Evolutionary conservation across 306 rosid genomes (phyloP), one percentile per base, ranked within the genome.

Genomic region (Oemleria cerasiformis): DNA sequence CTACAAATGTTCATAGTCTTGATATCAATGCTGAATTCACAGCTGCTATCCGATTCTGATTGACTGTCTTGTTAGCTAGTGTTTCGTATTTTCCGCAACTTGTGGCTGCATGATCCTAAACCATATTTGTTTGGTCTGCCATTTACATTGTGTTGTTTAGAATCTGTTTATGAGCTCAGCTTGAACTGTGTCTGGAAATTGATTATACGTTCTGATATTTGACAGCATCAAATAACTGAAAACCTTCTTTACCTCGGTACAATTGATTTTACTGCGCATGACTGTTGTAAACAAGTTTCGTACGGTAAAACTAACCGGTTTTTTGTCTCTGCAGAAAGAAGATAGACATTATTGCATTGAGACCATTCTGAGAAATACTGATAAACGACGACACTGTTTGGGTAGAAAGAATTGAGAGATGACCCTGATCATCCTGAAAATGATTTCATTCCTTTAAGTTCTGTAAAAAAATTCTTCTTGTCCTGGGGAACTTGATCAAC

Each of bases 241-340:
- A 21, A 56, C 23, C 15, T 56, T 10, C 10, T 13, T 30, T 2
- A 58, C 14, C 8, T 36, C 5, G 45, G 13, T 9, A 3, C 38
- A 42, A 23, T 7, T 8, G 7, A 56, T 15, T 13, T 41, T 34
- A 15, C 36, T 30, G 36, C 3, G 36, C 36, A 54, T 21, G 9
- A 21, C 14, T 69, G 5, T 38, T 21, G 23, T 21, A 21, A 8
- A 54, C 20, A 21, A 41, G 64, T 21, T 40, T 43, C 4, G 23
- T 25, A 2, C 34, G 5, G 15, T 42, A 20, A 41, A 14, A 16
- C 20, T 45, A 25, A 70, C 9, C 4, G 8, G n/a, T 43, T 20
- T 70, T 57, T 47, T 36, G n/a, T 42, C 43, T 68, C 25, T 42
- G 42, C 74, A 70, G 65, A 55, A 56, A 56, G 65, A 41, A 41